Evolutionary conservation across 768 basidiomycete genomes (phyloP), one percentile per base, ranked within the genome.

Genomic region (Austroboletus festivus): DNA sequence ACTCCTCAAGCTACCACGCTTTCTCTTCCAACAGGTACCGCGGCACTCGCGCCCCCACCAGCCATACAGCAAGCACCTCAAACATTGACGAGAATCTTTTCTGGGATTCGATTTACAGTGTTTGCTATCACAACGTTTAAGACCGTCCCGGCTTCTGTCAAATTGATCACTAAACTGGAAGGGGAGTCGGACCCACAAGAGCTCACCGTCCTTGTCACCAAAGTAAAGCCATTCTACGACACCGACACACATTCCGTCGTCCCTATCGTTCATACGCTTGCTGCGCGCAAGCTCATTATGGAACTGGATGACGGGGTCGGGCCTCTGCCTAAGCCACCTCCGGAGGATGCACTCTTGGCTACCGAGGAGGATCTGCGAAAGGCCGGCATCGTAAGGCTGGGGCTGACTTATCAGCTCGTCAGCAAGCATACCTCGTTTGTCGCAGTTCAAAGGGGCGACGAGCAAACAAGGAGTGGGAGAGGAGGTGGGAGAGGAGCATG

Each of bases 341-440:
- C 56, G 7, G 52, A 44, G 16, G 64, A 68, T 24, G 54, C 58
- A 10, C 51, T 59, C n/a, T 16, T 59, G 3, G 53, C 42, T 41
- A 60, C 68, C 1, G 60, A 64, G 2, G 70, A 68, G 0, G 68
- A 72, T 20, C 57, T 72, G 23, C 67, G 68, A 21, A 74, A 69
- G 58, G 74, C 74, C 3, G 68, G 71, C 2, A 78, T 82, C 24
- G 59, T 81, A 11, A 69, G 71, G 31, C 69, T 83, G 2, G 82
- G 79, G 6, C 62, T 71, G 49, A 62, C 61, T 24, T 83, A 83
- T 51, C 74, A 76, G 47, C 70, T 85, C 37, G 73, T 70, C 1
- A 83, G 76, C 59, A 56, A 58, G 34, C 61, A 75, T 49, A 85
- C 82, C 0, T 80, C 79, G 2, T 85, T 83, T 54, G 66, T 85